Evolutionary conservation across 1,284 basidiomycete species (phyloP).

Genomic region (Ceratobasidium theobromae): DNA sequence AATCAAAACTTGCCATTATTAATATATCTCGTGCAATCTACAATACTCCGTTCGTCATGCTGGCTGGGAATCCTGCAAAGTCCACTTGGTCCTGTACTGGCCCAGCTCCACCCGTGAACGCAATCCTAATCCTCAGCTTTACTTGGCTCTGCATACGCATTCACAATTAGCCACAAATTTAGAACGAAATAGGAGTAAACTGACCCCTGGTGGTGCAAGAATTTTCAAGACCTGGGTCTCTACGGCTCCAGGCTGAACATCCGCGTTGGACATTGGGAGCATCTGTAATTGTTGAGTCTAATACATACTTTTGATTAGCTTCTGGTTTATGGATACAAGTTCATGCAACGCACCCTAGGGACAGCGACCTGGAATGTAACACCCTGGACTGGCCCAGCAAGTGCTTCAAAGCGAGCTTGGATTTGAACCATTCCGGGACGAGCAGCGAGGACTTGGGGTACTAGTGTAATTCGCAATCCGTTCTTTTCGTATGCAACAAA

Average conservation of each 20-base stretch:
- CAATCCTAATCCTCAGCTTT: slow-evolving; percentile 83
- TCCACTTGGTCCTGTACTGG: slow-evolving; percentile 90
- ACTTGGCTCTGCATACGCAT: slow-evolving; percentile 63
- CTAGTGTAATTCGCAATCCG: slow-evolving; percentile 84
- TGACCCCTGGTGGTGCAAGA: slow-evolving; percentile 81
- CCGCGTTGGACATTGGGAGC: slow-evolving; percentile 91
- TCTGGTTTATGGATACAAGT: slow-evolving; percentile 4
- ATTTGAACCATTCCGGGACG: slow-evolving; percentile 89
- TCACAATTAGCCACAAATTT: neutral
- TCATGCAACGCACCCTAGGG: slow-evolving; percentile 69
- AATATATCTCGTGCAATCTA: too few species aligned
- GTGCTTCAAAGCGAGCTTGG: slow-evolving; percentile 76
- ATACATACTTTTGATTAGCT: neutral
- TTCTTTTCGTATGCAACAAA: slow-evolving; percentile 93
- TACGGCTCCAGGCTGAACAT: slow-evolving; percentile 71
- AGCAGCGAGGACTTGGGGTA: slow-evolving; percentile 75
- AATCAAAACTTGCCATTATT: too few species aligned
- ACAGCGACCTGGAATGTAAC: slow-evolving; percentile 98
- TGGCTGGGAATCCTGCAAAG: slow-evolving; percentile 85
- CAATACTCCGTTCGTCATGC: slow-evolving; percentile 57
- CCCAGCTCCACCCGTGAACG: slow-evolving; percentile 69
- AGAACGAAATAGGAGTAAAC: slow-evolving; percentile 43
- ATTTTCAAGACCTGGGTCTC: slow-evolving; percentile 97
- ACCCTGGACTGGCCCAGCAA: slow-evolving; percentile 49
- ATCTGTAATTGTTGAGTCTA: slow-evolving; percentile 98